A percentile compares a stretch with the other conserved stretches of the same genome.
Conservation (phyloP, 768 basidiomycete species). For the Lactarius quietus region DNA sequence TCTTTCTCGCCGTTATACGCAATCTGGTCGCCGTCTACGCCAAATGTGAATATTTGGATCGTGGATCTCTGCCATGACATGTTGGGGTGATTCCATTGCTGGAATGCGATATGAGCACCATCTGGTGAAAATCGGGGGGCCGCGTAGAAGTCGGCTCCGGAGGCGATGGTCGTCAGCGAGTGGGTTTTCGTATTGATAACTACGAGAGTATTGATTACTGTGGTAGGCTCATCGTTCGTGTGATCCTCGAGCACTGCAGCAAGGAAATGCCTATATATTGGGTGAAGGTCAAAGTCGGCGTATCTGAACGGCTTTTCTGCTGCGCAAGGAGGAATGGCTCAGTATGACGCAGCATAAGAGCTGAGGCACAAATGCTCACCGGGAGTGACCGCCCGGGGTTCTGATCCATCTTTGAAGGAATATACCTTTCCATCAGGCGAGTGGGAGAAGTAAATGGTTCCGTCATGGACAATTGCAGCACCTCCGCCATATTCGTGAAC, state of each 20-base stretch:
- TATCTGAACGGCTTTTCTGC: constrained; percentile 52
- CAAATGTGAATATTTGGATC: constrained; percentile 51
- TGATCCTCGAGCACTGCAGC: constrained; percentile 71
- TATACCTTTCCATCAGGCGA: constrained; percentile 53
- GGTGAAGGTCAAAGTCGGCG: constrained; percentile 60
- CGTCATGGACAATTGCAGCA: constrained; percentile 49
- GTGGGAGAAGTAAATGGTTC: constrained; percentile 57
- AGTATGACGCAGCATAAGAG: not conserved
- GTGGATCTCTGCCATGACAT: constrained; percentile 71
- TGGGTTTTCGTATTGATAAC: constrained; percentile 49
- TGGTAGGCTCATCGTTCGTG: constrained; percentile 47
- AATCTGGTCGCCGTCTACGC: constrained; percentile 26
- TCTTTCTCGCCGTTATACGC: not conserved
- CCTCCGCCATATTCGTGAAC: constrained; percentile 76
- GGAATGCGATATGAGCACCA: constrained; percentile 56
- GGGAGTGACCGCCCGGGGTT: constrained; percentile 53
- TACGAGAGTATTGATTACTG: constrained; percentile 55
- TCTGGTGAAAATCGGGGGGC: constrained; percentile 56
- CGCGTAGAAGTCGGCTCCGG: constrained; percentile 72
- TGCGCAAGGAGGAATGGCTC: not conserved
- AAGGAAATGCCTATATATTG: constrained; percentile 48
- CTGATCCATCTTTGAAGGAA: constrained; percentile 30
- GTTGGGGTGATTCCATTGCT: constrained; percentile 65
- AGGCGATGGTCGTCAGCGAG: constrained; percentile 43
- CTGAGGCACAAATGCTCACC: constrained; percentile 39